Conservation (phyloP, 1,284 basidiomycete species). For the Schizophyllum commune region DNA sequence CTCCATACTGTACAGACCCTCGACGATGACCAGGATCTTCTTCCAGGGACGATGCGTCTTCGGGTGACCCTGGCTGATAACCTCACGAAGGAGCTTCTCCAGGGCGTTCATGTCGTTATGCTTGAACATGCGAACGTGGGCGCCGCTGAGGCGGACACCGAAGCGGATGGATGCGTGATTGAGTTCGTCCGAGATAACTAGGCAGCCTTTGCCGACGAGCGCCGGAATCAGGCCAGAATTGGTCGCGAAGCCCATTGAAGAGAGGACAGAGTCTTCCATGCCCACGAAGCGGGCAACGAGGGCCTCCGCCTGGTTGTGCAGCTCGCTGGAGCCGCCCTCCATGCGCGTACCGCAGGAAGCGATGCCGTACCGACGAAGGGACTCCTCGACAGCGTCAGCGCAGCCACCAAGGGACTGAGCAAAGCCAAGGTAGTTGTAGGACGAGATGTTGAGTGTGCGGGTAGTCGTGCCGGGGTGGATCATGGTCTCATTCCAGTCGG, state of each 20-base stretch:
- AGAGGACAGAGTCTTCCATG: constrained; percentile 82
- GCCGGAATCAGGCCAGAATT: constrained; percentile 96
- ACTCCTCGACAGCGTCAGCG: constrained; percentile 86
- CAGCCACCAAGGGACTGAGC: constrained; percentile 91
- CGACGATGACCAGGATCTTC: constrained; percentile 94
- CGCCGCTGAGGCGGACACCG: constrained; percentile 86
- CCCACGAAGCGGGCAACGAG: constrained; percentile 90
- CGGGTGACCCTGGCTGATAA: constrained; percentile 95
- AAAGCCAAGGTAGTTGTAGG: constrained; percentile 99
- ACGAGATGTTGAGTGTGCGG: constrained; percentile 92
- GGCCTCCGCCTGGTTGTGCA: constrained; percentile 80
- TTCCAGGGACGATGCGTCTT: constrained; percentile 98
- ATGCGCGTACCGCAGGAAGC: constrained; percentile 73
- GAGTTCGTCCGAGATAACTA: constrained; percentile 96
- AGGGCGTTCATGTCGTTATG: constrained; percentile 91
- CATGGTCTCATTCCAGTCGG: constrained; percentile 80
- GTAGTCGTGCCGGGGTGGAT: constrained; percentile 75
- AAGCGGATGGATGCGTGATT: constrained; percentile 96
- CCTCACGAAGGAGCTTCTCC: constrained; percentile 81
- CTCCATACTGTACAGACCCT: constrained; percentile 98
- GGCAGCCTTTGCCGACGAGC: constrained; percentile 83
- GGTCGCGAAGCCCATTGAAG: constrained; percentile 97
- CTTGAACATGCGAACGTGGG: constrained; percentile 91
- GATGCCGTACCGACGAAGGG: constrained; percentile 74
- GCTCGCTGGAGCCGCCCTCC: constrained; percentile 79